Conservation (phyloP, 768 basidiomycete species). For the Lentinus tigrinus region DNA sequence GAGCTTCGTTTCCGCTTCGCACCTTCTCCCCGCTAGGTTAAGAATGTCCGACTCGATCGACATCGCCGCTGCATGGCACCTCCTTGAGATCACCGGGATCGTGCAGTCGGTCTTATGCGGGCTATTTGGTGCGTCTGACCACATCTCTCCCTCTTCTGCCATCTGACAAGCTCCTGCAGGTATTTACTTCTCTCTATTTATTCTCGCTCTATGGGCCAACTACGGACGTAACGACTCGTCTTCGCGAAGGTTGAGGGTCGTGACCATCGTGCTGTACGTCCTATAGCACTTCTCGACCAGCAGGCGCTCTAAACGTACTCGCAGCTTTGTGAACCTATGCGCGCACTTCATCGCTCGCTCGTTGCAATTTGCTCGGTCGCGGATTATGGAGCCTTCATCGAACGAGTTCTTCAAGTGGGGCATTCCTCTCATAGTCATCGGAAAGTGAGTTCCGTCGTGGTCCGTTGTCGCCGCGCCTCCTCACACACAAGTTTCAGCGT, state of each 20-base stretch:
- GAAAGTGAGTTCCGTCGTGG: slow-evolving; percentile 7
- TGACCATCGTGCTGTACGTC: slow-evolving; percentile 22
- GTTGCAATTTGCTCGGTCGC: slow-evolving; percentile 19
- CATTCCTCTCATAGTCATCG: slow-evolving; percentile 18
- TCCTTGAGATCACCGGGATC: slow-evolving; percentile 15
- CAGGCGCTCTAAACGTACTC: background rate
- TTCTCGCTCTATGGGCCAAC: slow-evolving; percentile 24
- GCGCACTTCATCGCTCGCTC: slow-evolving; percentile 23
- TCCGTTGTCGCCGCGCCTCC: background rate
- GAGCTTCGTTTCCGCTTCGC: no score
- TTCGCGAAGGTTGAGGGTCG: slow-evolving; percentile 14
- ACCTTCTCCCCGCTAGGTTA: no score
- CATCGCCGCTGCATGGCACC: slow-evolving; percentile 6
- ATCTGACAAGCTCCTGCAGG: slow-evolving; percentile 10
- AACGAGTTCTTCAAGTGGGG: slow-evolving; percentile 20
- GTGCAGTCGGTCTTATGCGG: slow-evolving; percentile 16
- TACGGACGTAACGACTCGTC: background rate
- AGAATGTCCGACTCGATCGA: background rate
- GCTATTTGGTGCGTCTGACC: slow-evolving; percentile 16
- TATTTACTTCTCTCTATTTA: slow-evolving; percentile 21
- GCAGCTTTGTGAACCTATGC: slow-evolving; percentile 21
- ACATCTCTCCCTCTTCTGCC: background rate
- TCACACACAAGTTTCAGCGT: background rate
- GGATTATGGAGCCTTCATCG: slow-evolving; percentile 8
- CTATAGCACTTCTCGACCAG: background rate